These are phyloP conservation scores for Fusarium sororula DNA, from an alignment of 2,329 filamentous ascomycete genomes.

Conservation along the genomic window DNA sequence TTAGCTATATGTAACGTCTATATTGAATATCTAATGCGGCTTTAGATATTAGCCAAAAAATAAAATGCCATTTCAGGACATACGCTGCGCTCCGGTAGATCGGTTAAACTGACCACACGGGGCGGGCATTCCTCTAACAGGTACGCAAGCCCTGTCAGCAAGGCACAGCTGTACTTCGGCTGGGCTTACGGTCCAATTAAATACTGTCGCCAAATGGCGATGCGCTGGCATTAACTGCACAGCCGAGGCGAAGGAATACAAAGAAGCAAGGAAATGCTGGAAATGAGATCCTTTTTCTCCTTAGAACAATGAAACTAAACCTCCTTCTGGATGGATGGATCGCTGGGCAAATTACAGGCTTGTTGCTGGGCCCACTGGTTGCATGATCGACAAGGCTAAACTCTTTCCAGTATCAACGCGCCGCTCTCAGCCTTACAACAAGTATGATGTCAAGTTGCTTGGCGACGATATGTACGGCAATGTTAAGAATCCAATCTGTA, in stretches of 20 bases:
- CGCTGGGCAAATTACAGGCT: background rate
- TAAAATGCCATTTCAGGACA: background rate
- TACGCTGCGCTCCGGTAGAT: background rate
- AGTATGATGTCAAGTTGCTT: background rate
- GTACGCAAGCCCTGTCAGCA: background rate
- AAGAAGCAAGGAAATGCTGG: background rate
- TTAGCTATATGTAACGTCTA: accelerated
- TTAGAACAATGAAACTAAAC: background rate
- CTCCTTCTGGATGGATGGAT: background rate
- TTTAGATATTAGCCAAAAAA: background rate
- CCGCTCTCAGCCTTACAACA: background rate
- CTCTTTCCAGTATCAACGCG: background rate
- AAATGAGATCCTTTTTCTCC: background rate
- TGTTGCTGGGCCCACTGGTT: background rate
- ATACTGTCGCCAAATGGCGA: too few species aligned
- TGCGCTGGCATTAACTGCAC: background rate
- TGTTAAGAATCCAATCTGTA: background rate
- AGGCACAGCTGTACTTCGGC: background rate
- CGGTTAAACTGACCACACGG: background rate
- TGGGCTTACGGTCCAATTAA: background rate
- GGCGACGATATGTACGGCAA: background rate
- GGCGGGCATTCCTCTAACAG: background rate
- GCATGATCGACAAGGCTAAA: background rate
- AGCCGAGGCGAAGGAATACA: background rate
- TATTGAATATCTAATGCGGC: background rate